These are phyloP conservation scores for Pleoardoris graminearum DNA, from an alignment of 2,329 filamentous ascomycete genomes.

Conservation along the genomic window DNA sequence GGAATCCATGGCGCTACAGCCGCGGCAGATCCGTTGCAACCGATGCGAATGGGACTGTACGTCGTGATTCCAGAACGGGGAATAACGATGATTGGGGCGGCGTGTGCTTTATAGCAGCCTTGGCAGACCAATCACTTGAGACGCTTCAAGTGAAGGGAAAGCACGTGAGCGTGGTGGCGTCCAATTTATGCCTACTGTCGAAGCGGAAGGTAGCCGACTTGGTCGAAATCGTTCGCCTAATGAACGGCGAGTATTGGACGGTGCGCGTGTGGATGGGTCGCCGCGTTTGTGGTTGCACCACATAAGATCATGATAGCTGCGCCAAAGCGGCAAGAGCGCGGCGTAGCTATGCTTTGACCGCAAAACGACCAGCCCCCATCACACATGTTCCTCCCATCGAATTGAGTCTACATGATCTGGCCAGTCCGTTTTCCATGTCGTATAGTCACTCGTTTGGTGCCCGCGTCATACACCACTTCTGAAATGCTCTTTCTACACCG, in stretches of 20 bases:
- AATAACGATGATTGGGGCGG: not conserved
- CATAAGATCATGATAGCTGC: not conserved
- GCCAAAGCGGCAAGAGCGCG: conserved; percentile 10
- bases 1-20: conserved; percentile 3
- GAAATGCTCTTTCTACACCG: conserved; percentile 46
- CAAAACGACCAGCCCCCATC: not conserved
- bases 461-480: conserved; percentile 52
- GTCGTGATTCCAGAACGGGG: not conserved
- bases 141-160: not conserved
- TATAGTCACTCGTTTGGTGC: conserved; percentile 36
- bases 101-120: conserved; percentile 1
- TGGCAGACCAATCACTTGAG: conserved; percentile 2
- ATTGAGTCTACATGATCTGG: not conserved
- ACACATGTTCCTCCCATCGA: not conserved
- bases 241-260: not conserved
- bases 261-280: conserved; percentile 2
- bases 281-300: conserved; percentile 2
- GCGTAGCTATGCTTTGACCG: not conserved
- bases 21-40: not conserved
- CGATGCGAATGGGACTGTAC: not conserved
- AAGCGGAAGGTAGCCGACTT: not conserved
- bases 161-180: not conserved
- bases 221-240: not conserved
- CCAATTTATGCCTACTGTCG: not conserved
- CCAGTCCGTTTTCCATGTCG: conserved; percentile 29